phyloP scores from a whole-genome alignment of 345 rosid species.

The Syzygium aromaticum region DNA sequence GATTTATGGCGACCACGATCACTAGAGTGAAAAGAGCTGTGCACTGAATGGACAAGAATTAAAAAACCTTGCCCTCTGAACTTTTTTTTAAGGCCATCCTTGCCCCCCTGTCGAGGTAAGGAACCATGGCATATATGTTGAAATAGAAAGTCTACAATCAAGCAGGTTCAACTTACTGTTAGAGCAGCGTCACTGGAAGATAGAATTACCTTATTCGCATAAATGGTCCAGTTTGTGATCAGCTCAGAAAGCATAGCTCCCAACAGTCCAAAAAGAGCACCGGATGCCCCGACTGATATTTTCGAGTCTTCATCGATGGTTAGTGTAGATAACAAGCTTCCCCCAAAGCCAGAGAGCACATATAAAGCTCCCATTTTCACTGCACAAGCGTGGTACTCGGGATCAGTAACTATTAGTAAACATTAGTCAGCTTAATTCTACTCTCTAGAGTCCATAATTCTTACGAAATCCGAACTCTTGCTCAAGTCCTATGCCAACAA shows the following conservation, averaged over 20 bases:
- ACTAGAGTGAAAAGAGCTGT: constrained; percentile 54
- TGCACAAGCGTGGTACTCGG: constrained; percentile 15
- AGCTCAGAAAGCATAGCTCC: constrained; percentile 98
- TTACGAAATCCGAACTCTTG: constrained; percentile 90
- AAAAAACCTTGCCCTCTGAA: neutral
- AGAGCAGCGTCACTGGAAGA: neutral
- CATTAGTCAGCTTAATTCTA: neutral
- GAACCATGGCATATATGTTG: no score
- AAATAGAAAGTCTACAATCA: neutral
- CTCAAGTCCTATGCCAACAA: constrained; percentile 75
- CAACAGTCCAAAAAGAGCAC: constrained; percentile 89
- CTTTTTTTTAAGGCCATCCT: neutral
- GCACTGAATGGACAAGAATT: constrained; percentile 37
- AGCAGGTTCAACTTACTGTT: neutral
- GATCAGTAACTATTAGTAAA: neutral
- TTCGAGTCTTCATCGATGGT: neutral
- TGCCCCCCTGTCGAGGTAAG: neutral
- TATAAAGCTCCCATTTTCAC: constrained; percentile 71
- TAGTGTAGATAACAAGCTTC: constrained; percentile 70
- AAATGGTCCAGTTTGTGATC: constrained; percentile 86
- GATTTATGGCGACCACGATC: constrained; percentile 56
- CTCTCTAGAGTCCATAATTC: neutral
- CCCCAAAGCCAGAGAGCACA: constrained; percentile 71
- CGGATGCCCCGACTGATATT: constrained; percentile 93
- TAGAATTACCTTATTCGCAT: constrained; percentile 57